Base-by-base conservation (phyloP, 2,329 filamentous ascomycete species). In the Juglanconis oblonga region DNA sequence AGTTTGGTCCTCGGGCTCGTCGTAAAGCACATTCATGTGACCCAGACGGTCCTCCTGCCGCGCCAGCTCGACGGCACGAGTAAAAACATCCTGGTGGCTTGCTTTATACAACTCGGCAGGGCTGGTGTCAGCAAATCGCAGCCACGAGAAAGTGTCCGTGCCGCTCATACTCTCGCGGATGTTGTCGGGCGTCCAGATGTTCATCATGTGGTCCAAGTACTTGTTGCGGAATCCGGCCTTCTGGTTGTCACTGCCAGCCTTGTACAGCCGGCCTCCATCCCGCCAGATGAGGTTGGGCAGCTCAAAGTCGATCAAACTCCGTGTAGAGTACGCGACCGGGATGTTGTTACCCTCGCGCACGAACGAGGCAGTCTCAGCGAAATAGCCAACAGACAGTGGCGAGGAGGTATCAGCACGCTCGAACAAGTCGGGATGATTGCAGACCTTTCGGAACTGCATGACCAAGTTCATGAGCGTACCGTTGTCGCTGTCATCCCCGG, bases 401-500 rank as follows among this genome's bases (percentile, higher is more conserved):
- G 93, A 97, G 31, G 85, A 88, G 8, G 92, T 96, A 63, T 98
- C 94, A 9, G 94, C 93, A 50, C 95, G 89, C 75, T 99, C 93
- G 67, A 99, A 99, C 38, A 99, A 77, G 76, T 99, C 95, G 0
- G 95, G 95, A 72, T 99, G 95, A 71, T 99, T 99, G 79, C 95
- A 99, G 59, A 99, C 95, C 77, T 99, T 99, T 68, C 95, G 87
- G 84, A 99, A 99, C 76, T 99, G 95, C 95, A 99, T 99, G 64
- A 99, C 95, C 65, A 99, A 81, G 75, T 99, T 99, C 95, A 99
- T 98, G 69, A 99, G 77, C 1, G 94, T 98, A 45, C 94, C 93
- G 40, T 91, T 96, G 71, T 98, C 95, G 68, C 94, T 88, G 53
- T 98, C 95, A 68, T 97, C 93, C 40, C 95, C 95, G 67, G 95